phyloP scores from a whole-genome alignment of 2,329 filamentous ascomycete genomes.

The Neurospora crassa region DNA sequence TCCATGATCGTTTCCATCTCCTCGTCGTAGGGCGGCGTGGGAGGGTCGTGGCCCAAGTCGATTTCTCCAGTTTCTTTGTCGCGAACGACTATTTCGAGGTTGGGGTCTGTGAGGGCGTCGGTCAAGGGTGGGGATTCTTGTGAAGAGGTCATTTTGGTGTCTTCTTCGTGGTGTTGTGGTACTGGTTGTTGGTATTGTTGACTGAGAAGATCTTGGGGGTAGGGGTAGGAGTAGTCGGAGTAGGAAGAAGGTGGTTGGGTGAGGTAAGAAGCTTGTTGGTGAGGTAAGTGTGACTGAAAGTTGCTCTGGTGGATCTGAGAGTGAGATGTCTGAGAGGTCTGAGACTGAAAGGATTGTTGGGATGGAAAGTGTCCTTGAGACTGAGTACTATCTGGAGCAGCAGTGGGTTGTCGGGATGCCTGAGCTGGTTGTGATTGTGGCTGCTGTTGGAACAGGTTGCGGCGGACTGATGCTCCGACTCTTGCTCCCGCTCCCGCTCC shows the following conservation, averaged over 20 bases:
- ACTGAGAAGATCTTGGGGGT: slow-evolving; percentile 18
- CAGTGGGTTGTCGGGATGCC: slow-evolving; percentile 47
- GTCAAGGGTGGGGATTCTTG: not conserved
- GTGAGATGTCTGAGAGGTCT: not conserved
- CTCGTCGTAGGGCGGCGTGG: slow-evolving; percentile 39
- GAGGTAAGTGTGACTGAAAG: not conserved
- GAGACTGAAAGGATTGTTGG: not conserved
- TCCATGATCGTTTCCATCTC: slow-evolving; percentile 45
- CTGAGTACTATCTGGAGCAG: slow-evolving; percentile 9
- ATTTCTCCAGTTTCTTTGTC: slow-evolving; percentile 51
- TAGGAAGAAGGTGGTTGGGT: not conserved
- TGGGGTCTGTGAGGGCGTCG: slow-evolving; percentile 12
- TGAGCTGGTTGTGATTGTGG: slow-evolving; percentile 26
- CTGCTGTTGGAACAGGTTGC: slow-evolving; percentile 45
- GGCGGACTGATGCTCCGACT: slow-evolving; percentile 27
- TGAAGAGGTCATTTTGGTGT: slow-evolving; percentile 20
- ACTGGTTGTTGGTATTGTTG: slow-evolving; percentile 27
- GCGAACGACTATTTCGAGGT: slow-evolving; percentile 50
- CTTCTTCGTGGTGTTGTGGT: not conserved
- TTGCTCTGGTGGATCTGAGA: not conserved
- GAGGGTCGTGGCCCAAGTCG: slow-evolving; percentile 45
- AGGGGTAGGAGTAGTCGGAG: not conserved
- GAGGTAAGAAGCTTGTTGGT: not conserved
- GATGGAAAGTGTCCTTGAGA: not conserved
- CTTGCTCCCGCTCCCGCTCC: no score